These are phyloP conservation scores for Penicillium angulare DNA, from an alignment of 495 filamentous ascomycete species.

Conservation along the genomic window DNA sequence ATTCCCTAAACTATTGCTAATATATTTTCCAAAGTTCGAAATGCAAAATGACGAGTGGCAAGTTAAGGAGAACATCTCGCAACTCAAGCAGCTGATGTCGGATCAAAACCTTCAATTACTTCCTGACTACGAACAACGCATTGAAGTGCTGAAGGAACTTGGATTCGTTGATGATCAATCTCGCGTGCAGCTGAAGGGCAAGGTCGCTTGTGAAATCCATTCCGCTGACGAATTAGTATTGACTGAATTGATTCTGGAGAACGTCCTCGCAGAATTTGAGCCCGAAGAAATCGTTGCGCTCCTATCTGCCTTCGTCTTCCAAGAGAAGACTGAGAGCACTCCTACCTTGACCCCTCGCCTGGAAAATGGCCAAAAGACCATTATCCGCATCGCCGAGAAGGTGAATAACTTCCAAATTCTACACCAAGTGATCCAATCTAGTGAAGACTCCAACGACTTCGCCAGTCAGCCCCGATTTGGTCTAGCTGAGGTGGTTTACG, in stretches of 20 bases:
- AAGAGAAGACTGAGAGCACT: conserved; percentile 86
- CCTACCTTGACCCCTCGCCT: conserved; percentile 83
- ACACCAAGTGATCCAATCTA: conserved; percentile 86
- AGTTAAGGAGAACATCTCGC: conserved; percentile 83
- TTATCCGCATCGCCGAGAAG: conserved; percentile 83
- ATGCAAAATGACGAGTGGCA: conserved; percentile 96
- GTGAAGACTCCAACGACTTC: conserved; percentile 90
- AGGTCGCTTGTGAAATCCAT: conserved; percentile 98
- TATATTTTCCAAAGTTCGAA: conserved; percentile 59
- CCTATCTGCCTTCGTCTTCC: conserved; percentile 95
- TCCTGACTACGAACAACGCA: conserved; percentile 96
- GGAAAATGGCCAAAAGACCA: conserved; percentile 79
- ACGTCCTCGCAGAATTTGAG: conserved; percentile 91
- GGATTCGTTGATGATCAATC: conserved; percentile 81
- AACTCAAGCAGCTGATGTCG: conserved; percentile 82
- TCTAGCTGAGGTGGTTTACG: conserved; percentile 94
- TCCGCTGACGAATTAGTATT: conserved; percentile 97
- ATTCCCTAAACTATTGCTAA: not conserved
- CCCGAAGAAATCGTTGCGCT: conserved; percentile 96
- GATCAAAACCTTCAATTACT: conserved; percentile 95
- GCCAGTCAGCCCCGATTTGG: conserved; percentile 83
- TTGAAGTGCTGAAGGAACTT: conserved; percentile 85
- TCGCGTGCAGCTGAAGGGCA: conserved; percentile 91
- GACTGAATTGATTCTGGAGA: conserved; percentile 93
- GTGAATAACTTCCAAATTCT: conserved; percentile 83